A percentile compares a stretch with the other conserved stretches of the same genome.
phyloP scores from a whole-genome alignment of 306 rosid genomes.

The Parietaria judaica region DNA sequence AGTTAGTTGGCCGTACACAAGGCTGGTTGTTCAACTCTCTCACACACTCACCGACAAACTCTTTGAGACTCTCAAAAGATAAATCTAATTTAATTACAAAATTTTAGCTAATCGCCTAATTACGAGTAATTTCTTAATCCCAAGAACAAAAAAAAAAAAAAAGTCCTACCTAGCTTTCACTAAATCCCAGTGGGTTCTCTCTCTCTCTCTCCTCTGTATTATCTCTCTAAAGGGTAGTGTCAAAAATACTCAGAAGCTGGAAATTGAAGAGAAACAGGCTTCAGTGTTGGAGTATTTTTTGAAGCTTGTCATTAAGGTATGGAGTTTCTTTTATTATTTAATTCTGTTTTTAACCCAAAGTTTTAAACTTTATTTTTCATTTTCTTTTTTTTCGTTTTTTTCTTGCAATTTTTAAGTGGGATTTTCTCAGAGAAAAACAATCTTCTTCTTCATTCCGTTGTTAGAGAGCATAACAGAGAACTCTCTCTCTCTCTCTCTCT shows the following conservation, averaged over 20 bases:
- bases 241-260: neutral
- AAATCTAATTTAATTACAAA: neutral
- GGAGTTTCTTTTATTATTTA: neutral
- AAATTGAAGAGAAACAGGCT: neutral
- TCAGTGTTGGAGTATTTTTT: neutral
- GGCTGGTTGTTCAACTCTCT: conserved; percentile 16
- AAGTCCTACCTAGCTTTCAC: neutral
- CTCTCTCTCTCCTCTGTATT: neutral
- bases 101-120: neutral
- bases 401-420: no score
- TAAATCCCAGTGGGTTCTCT: neutral
- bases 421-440: no score
- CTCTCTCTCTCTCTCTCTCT: neutral
- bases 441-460: no score
- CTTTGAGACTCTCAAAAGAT: conserved; percentile 17
- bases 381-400: neutral
- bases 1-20: conserved; percentile 42
- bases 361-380: conserved; percentile 2
- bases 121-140: conserved; percentile 2
- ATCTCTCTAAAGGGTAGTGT: conserved; percentile 7
- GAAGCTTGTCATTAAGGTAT: neutral
- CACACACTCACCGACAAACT: conserved; percentile 9
- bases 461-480: no score
- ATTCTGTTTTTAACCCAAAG: conserved; percentile 4
- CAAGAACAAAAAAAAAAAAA: neutral